Conservation (phyloP, 495 filamentous ascomycete genomes). For the Aspergillus steynii region DNA sequence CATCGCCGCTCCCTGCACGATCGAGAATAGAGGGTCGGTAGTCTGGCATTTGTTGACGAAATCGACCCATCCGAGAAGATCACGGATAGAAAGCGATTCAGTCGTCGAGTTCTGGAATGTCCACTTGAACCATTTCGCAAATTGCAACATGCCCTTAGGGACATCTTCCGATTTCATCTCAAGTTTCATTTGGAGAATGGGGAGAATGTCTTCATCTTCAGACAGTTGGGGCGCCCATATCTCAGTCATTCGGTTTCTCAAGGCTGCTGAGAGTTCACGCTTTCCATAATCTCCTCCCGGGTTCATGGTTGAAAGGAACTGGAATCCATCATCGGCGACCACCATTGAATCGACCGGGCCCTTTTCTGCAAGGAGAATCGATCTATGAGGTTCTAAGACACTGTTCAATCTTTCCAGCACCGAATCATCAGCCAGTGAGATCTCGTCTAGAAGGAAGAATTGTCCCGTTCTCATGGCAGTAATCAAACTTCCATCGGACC, state of each 20-base stretch:
- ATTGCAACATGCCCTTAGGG: constrained; percentile 68
- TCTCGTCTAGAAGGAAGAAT: constrained; percentile 95
- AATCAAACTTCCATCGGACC: constrained; percentile 93
- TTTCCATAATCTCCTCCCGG: constrained; percentile 98
- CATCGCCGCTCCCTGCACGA: constrained; percentile 89
- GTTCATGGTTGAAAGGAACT: constrained; percentile 98
- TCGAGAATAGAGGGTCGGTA: constrained; percentile 52
- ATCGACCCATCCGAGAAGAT: constrained; percentile 89
- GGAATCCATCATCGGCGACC: constrained; percentile 77
- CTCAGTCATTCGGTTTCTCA: constrained; percentile 96
- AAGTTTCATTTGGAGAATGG: constrained; percentile 81
- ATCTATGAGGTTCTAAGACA: constrained; percentile 87
- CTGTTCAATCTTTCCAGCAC: constrained; percentile 96
- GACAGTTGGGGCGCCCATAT: constrained; percentile 91
- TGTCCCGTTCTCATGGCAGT: constrained; percentile 88
- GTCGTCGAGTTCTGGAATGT: constrained; percentile 71
- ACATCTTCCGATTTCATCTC: constrained; percentile 47
- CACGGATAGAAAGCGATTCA: constrained; percentile 80
- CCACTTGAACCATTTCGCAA: constrained; percentile 88
- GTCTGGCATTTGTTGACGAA: constrained; percentile 72
- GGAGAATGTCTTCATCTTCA: constrained; percentile 78
- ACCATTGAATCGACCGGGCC: constrained; percentile 79
- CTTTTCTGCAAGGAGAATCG: constrained; percentile 90
- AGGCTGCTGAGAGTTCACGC: constrained; percentile 89
- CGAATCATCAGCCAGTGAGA: constrained; percentile 96